Evolutionary conservation across 148 eudicot genomes (phyloP).

Genomic region (Diospyros kaki): DNA sequence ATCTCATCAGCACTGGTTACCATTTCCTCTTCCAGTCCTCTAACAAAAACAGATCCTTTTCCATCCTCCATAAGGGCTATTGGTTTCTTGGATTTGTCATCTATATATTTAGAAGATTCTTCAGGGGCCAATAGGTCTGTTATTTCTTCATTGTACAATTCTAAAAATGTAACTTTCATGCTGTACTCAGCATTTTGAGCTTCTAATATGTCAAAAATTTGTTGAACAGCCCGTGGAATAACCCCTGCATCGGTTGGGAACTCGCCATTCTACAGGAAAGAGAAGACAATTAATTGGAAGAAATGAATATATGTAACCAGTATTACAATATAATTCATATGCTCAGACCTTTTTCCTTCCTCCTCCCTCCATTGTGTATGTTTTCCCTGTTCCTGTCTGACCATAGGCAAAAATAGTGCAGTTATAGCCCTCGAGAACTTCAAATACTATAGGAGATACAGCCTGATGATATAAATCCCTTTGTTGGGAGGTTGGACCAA

Average conservation of each 20-base stretch:
- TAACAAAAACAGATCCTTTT: conserved; percentile 89
- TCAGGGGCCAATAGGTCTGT: conserved; percentile 93
- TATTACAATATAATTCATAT: not conserved
- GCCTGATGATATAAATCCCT: conserved; percentile 87
- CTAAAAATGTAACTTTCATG: conserved; percentile 93
- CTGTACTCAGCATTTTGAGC: conserved; percentile 87
- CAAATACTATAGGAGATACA: conserved; percentile 80
- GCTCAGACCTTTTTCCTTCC: conserved; percentile 73
- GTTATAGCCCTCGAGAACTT: conserved; percentile 96
- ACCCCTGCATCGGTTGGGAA: conserved; percentile 95
- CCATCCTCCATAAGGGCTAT: conserved; percentile 99
- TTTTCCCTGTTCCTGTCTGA: conserved; percentile 98
- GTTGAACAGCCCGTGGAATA: conserved; percentile 89
- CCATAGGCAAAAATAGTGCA: conserved; percentile 99
- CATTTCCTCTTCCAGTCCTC: conserved; percentile 96
- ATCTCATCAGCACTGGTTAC: conserved; percentile 91
- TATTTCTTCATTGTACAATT: conserved; percentile 93
- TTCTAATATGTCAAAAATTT: conserved; percentile 86
- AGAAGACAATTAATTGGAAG: not conserved
- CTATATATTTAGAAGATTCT: conserved; percentile 58
- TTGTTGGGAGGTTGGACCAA: conserved; percentile 86
- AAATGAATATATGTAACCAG: not conserved
- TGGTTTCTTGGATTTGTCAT: conserved; percentile 96
- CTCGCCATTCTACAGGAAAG: conserved; percentile 72
- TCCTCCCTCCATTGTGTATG: conserved; percentile 99